Evolutionary conservation across 345 rosid species (phyloP).

Genomic region (Rubroshorea leprosula): DNA sequence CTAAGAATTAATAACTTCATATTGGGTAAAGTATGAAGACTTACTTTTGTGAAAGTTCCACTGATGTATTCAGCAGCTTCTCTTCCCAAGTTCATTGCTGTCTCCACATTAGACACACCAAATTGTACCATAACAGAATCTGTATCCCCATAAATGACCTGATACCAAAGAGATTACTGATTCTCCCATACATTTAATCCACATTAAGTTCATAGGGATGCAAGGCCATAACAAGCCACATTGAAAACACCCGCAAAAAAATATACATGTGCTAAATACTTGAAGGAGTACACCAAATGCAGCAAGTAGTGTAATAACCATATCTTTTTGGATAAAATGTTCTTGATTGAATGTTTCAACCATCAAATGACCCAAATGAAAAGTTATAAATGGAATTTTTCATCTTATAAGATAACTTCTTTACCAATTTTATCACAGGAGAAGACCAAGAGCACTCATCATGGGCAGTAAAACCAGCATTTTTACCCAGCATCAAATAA

Average conservation of each 20-base stretch:
- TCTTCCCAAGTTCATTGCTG: constrained; percentile 85
- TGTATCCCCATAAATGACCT: constrained; percentile 98
- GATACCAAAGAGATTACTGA: constrained; percentile 12
- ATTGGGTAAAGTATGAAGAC: constrained; percentile 12
- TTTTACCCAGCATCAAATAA: too few species aligned
- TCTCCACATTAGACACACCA: constrained; percentile 70
- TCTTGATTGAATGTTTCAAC: too few species aligned
- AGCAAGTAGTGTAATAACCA: too few species aligned
- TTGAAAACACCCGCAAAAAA: not conserved
- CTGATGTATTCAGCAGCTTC: constrained; percentile 94
- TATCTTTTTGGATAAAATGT: too few species aligned
- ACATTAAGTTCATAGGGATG: not conserved
- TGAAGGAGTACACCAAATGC: too few species aligned
- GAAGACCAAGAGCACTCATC: too few species aligned
- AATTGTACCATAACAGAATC: constrained; percentile 99
- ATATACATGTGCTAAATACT: not conserved
- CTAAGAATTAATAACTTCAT: not conserved
- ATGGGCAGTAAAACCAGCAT: too few species aligned
- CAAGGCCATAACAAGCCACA: constrained; percentile 6
- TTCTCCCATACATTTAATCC: not conserved
- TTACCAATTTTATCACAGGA: too few species aligned
- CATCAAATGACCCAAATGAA: too few species aligned
- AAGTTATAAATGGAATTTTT: too few species aligned
- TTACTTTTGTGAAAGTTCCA: constrained; percentile 74
- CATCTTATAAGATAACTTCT: too few species aligned